Conservation (phyloP, 306 rosid genomes). For the Hippophae rhamnoides region DNA sequence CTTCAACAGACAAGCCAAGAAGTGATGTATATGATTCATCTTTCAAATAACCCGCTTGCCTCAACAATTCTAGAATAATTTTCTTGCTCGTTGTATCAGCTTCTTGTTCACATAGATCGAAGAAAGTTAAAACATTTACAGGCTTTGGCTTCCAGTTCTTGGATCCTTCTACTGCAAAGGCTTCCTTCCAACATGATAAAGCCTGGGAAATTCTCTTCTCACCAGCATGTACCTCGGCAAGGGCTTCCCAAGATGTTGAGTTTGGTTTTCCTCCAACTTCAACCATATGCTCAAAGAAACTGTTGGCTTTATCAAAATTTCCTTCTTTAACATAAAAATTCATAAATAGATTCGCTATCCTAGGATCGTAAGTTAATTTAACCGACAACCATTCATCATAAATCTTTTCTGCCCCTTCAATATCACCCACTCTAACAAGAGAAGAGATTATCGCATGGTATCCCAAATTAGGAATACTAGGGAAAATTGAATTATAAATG, state of each 20-base stretch:
- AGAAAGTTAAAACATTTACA: constrained; percentile 35
- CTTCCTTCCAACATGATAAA: constrained; percentile 62
- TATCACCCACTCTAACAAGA: constrained; percentile 62
- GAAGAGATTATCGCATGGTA: constrained; percentile 73
- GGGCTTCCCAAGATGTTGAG: constrained; percentile 79
- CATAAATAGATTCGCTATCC: constrained; percentile 68
- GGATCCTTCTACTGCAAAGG: constrained; percentile 44
- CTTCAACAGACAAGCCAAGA: constrained; percentile 35
- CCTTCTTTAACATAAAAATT: constrained; percentile 44
- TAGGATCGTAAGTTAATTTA: constrained; percentile 57
- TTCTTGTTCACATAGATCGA: constrained; percentile 47
- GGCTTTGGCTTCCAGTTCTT: constrained; percentile 75
- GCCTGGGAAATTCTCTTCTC: constrained; percentile 50
- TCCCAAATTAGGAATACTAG: constrained; percentile 76
- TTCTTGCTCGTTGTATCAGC: constrained; percentile 44
- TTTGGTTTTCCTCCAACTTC: constrained; percentile 66
- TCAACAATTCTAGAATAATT: constrained; percentile 41
- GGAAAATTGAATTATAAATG: constrained; percentile 51
- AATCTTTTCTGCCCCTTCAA: constrained; percentile 65
- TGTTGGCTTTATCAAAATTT: constrained; percentile 39
- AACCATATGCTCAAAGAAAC: constrained; percentile 45
- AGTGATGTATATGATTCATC: constrained; percentile 42
- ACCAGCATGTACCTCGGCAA: constrained; percentile 50
- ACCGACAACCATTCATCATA: constrained; percentile 71
- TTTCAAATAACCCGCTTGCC: constrained; percentile 35